These are phyloP conservation scores for Podila clonocystis DNA, from an alignment of 192 early-diverging fungal species.

Conservation along the genomic window DNA sequence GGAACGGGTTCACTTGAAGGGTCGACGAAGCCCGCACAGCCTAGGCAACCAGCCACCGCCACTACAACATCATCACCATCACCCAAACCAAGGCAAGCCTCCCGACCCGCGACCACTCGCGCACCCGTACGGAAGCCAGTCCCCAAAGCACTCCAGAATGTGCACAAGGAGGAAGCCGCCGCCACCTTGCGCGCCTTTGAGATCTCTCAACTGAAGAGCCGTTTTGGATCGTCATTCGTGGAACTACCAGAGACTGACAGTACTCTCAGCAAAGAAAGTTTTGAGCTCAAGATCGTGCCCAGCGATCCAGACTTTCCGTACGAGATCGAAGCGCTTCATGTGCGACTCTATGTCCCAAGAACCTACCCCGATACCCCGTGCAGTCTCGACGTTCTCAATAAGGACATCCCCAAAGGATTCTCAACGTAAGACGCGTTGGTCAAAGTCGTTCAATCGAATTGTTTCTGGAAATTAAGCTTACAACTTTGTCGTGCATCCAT, in stretches of 20 bases:
- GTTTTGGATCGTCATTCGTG: constrained; percentile 7
- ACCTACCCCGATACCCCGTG: constrained; percentile 57
- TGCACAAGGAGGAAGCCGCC: neutral
- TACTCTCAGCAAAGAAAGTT: neutral
- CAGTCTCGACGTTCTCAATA: constrained; percentile 55
- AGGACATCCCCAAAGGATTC: constrained; percentile 62
- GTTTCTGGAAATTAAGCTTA: neutral
- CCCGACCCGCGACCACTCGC: neutral
- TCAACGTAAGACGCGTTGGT: constrained; percentile 32
- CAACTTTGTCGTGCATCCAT: neutral
- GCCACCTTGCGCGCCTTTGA: constrained; percentile 17
- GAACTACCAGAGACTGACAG: neutral
- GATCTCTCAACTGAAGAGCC: constrained; percentile 26
- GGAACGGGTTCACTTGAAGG: no score
- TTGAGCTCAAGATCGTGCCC: constrained; percentile 45
- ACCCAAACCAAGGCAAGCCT: neutral
- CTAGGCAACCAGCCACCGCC: neutral
- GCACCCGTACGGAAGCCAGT: constrained; percentile 28
- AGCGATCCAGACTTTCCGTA: constrained; percentile 86
- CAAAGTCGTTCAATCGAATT: neutral
- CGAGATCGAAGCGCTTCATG: constrained; percentile 69
- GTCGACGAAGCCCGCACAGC: neutral
- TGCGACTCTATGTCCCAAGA: constrained; percentile 69
- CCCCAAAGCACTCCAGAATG: constrained; percentile 16
- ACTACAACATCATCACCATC: neutral